Evolutionary conservation across 2,329 filamentous ascomycete genomes (phyloP).

Genomic region (Pseudogymnoascus sp.): DNA sequence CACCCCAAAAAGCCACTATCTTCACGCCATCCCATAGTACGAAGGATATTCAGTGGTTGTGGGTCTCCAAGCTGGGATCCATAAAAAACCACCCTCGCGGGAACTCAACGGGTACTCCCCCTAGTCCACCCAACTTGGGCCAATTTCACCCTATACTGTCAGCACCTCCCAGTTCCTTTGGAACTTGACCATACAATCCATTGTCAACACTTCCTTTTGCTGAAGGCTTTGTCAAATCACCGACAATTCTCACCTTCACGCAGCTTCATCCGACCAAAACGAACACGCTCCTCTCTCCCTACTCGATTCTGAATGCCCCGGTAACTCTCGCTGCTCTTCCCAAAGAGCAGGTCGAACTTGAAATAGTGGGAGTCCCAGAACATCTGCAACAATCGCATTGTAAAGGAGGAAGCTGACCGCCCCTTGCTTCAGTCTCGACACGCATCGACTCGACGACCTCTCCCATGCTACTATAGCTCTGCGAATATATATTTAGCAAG

Average conservation of each 20-base stretch:
- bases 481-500: constrained; percentile 9
- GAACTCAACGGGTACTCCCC: neutral
- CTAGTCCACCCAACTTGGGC: constrained; percentile 6
- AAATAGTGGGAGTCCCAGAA: constrained; percentile 17
- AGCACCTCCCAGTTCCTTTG: constrained; percentile 14
- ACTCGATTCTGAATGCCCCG: constrained; percentile 27
- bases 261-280: neutral
- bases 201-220: constrained; percentile 13
- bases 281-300: constrained; percentile 8
- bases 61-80: neutral
- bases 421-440: constrained; percentile 8
- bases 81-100: constrained; percentile 1
- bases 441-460: neutral
- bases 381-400: constrained; percentile 3
- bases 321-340: constrained; percentile 26
- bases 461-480: neutral
- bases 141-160: constrained; percentile 7
- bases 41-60: neutral
- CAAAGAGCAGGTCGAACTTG: constrained; percentile 23
- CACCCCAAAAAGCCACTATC: neutral
- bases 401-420: neutral
- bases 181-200: constrained; percentile 12
- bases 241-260: neutral
- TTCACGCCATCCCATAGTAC: neutral
- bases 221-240: constrained; percentile 4